These are phyloP conservation scores for Penicillium daleae DNA, from an alignment of 495 filamentous ascomycete genomes.

Conservation along the genomic window DNA sequence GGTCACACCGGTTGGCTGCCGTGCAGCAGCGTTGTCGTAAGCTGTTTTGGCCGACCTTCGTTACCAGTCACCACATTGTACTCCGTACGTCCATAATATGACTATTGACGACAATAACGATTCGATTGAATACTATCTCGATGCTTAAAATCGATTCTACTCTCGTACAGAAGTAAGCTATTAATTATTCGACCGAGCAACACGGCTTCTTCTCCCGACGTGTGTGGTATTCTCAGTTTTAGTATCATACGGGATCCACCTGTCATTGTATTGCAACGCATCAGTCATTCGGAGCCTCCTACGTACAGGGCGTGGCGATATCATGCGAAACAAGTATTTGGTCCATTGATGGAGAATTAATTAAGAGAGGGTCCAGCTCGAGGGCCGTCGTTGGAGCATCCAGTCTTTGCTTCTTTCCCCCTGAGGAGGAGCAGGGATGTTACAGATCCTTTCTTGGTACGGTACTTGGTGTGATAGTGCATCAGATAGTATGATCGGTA, in stretches of 20 bases:
- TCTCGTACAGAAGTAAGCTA: too few species aligned
- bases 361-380: background rate
- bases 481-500: background rate
- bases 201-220: background rate
- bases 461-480: too few species aligned
- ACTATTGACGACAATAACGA: too few species aligned
- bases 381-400: background rate
- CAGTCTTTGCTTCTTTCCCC: slow-evolving; percentile 2
- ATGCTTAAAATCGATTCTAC: too few species aligned
- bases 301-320: slow-evolving; percentile 4
- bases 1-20: slow-evolving; percentile 29
- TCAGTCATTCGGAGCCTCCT: background rate
- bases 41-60: slow-evolving; percentile 9
- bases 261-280: slow-evolving; percentile 2
- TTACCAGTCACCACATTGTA: too few species aligned
- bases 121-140: too few species aligned
- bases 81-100: too few species aligned
- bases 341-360: background rate
- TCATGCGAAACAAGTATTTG: background rate
- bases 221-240: background rate
- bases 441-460: background rate
- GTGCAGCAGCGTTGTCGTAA: slow-evolving; percentile 24
- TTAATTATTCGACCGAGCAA: too few species aligned
- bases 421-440: background rate
- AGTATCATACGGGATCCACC: background rate